Conservation (phyloP, 805 yeast genomes). For the Brettanomyces bruxellensis region DNA sequence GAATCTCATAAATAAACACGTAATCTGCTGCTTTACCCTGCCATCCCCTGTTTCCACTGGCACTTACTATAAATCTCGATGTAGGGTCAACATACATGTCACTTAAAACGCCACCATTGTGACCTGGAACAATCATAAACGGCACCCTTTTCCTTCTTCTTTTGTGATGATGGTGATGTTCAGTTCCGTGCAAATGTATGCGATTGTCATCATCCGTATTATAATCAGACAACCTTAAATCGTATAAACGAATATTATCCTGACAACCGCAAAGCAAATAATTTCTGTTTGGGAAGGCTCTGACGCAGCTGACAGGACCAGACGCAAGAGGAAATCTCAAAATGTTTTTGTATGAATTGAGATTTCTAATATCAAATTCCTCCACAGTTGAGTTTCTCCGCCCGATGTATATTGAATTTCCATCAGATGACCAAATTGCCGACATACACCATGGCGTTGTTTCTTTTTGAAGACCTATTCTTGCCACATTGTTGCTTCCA, state of each 20-base stretch:
- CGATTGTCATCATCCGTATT: constrained; percentile 3
- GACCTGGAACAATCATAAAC: constrained; percentile 89
- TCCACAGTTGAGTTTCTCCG: constrained; percentile 86
- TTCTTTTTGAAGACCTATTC: constrained; percentile 41
- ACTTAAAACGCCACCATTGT: constrained; percentile 86
- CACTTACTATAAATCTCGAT: constrained; percentile 77
- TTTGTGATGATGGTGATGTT: constrained; percentile 4
- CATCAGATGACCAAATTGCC: constrained; percentile 81
- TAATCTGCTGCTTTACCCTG: constrained; percentile 72
- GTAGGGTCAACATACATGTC: constrained; percentile 77
- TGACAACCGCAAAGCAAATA: constrained; percentile 81
- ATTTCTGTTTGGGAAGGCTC: constrained; percentile 70
- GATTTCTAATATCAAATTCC: constrained; percentile 57
- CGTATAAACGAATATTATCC: constrained; percentile 85
- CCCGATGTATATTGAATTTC: constrained; percentile 73
- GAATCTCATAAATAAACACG: constrained; percentile 33
- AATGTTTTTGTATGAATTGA: constrained; percentile 38
- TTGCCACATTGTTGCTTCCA: constrained; percentile 11
- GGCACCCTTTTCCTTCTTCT: constrained; percentile 46
- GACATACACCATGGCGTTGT: constrained; percentile 94
- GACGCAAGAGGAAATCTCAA: constrained; percentile 77
- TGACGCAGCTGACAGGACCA: constrained; percentile 81
- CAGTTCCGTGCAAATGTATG: neutral
- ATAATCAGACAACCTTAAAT: constrained; percentile 34
- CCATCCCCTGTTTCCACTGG: constrained; percentile 97